These are phyloP conservation scores for Epithele typhae DNA, from an alignment of 768 basidiomycete genomes.

Conservation along the genomic window DNA sequence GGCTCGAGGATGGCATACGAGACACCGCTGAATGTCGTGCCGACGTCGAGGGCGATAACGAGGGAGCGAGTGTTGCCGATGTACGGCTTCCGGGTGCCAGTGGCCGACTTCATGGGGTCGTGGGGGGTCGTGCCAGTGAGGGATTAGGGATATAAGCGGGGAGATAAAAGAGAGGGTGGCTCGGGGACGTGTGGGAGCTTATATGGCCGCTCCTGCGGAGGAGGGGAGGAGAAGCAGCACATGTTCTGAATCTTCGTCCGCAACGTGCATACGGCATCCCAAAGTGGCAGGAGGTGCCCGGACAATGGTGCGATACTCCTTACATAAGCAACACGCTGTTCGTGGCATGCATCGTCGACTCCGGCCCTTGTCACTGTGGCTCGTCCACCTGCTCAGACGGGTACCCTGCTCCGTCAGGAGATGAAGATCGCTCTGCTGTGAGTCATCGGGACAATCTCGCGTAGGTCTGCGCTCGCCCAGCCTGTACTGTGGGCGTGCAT, in stretches of 20 bases:
- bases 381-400: no score
- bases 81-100: slow-evolving; percentile 72
- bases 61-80: slow-evolving; percentile 58
- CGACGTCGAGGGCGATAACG: slow-evolving; percentile 77
- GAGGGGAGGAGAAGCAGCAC: slow-evolving; percentile 7
- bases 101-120: slow-evolving; percentile 43
- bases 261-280: no score
- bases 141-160: slow-evolving; percentile 11
- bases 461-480: no score
- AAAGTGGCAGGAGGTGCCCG: no score
- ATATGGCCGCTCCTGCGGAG: slow-evolving; percentile 9
- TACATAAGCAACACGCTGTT: slow-evolving; percentile 19
- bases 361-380: no score
- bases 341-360: no score
- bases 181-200: slow-evolving; percentile 4
- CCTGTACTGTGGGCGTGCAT: no score
- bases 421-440: background rate
- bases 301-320: slow-evolving; percentile 1
- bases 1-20: slow-evolving; percentile 83
- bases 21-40: slow-evolving; percentile 79
- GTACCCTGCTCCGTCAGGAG: no score
- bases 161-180: slow-evolving; percentile 5
- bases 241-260: slow-evolving; percentile 14
- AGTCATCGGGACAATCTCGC: slow-evolving; percentile 10
- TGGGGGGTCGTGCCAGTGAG: slow-evolving; percentile 1